phyloP scores from a whole-genome alignment of 352 stramenopile genomes.

The Thraustochytrium striatum region DNA sequence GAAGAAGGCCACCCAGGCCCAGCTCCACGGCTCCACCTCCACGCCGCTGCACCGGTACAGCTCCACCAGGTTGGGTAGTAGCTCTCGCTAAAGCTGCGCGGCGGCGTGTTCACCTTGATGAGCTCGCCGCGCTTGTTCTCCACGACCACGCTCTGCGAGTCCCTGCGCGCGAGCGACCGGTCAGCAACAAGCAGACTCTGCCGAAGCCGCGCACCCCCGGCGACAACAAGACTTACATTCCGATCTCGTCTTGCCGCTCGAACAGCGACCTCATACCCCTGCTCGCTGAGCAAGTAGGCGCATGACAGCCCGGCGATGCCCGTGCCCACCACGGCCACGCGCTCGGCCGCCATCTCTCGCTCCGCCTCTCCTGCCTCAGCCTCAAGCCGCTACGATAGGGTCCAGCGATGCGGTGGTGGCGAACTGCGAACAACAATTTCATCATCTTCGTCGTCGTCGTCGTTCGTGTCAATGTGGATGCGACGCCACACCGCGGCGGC shows the following conservation, averaged over 20 bases:
- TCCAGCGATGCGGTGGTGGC: too few species aligned
- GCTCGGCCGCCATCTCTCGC: too few species aligned
- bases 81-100: neutral
- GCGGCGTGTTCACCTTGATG: constrained; percentile 32
- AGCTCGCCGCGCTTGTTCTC: neutral
- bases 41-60: constrained; percentile 32
- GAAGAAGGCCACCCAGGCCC: constrained; percentile 31
- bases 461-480: too few species aligned
- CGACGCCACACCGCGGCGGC: too few species aligned
- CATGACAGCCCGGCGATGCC: constrained; percentile 68
- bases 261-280: constrained; percentile 72
- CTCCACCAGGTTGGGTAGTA: constrained; percentile 49
- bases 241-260: constrained; percentile 71
- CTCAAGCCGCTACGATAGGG: too few species aligned
- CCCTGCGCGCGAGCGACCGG: too few species aligned
- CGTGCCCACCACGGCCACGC: constrained; percentile 66
- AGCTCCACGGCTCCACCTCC: constrained; percentile 46
- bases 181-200: too few species aligned
- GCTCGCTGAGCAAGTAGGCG: constrained; percentile 60
- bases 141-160: constrained; percentile 36
- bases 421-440: too few species aligned
- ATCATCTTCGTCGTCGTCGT: too few species aligned
- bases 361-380: too few species aligned
- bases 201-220: too few species aligned
- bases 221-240: too few species aligned